phyloP scores from a whole-genome alignment of 768 basidiomycete genomes.

The Mycena alexandri region DNA sequence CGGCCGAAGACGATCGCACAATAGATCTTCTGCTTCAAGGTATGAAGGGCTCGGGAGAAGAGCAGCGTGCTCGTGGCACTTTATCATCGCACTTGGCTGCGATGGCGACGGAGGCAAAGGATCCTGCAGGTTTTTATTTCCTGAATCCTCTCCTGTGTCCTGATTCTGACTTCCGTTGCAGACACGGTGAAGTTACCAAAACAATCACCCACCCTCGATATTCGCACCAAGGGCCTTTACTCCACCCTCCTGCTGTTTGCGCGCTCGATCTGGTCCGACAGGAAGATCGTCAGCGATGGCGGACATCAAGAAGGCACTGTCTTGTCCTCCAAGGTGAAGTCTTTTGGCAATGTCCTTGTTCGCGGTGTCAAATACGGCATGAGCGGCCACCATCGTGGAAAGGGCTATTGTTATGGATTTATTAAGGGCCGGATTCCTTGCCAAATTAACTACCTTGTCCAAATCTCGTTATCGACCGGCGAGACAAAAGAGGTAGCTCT shows the following conservation, averaged over 20 bases:
- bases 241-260: neutral
- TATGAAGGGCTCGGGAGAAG: neutral
- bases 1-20: neutral
- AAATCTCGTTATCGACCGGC: neutral
- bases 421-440: constrained; percentile 4
- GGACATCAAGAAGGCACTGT: neutral
- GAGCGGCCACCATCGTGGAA: neutral
- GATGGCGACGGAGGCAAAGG: neutral
- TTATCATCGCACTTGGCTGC: no score
- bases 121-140: neutral
- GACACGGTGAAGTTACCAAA: neutral
- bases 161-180: no score
- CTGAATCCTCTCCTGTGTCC: no score
- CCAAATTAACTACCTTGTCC: neutral
- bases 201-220: neutral
- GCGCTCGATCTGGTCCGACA: neutral
- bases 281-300: constrained; percentile 5
- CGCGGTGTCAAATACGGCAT: constrained; percentile 8
- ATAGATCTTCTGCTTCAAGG: neutral
- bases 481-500: neutral
- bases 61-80: neutral
- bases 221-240: neutral
- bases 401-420: constrained; percentile 6
- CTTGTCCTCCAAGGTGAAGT: constrained; percentile 2
- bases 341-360: neutral